A percentile compares a stretch with the other conserved stretches of the same genome.
Evolutionary conservation across 495 filamentous ascomycete genomes (phyloP).

Genomic region (Annulohypoxylon maeteangense): DNA sequence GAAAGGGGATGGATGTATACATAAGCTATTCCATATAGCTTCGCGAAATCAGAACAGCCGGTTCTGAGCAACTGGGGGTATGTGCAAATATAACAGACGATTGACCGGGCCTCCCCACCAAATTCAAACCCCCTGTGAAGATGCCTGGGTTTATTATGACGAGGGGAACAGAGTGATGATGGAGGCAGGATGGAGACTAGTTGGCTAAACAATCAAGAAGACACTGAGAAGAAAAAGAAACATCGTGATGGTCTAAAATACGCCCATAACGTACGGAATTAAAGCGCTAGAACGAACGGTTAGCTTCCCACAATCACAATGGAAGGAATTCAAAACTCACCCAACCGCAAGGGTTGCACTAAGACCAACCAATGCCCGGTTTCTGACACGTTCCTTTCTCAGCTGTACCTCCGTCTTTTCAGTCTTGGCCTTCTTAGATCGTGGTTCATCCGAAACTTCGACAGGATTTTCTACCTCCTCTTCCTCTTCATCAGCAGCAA

Average conservation of each 20-base stretch:
- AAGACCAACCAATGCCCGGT: constrained; percentile 83
- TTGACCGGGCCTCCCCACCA: constrained; percentile 29
- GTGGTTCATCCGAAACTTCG: constrained; percentile 65
- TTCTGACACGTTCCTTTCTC: constrained; percentile 83
- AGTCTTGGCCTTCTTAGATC: constrained; percentile 78
- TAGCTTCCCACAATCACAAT: constrained; percentile 24
- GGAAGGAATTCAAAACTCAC: constrained; percentile 66
- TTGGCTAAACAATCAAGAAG: constrained; percentile 24
- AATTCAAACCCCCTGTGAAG: constrained; percentile 27
- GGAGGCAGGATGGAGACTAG: constrained; percentile 19
- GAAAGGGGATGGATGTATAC: constrained; percentile 42
- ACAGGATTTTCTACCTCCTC: constrained; percentile 51
- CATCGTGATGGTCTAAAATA: constrained; percentile 46
- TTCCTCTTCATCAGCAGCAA: constrained; percentile 57
- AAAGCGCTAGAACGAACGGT: constrained; percentile 58
- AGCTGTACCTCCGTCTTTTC: constrained; percentile 77
- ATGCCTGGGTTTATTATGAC: constrained; percentile 8
- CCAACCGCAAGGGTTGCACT: constrained; percentile 86
- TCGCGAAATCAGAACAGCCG: constrained; percentile 25
- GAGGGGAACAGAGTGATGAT: constrained; percentile 21
- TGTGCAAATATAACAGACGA: constrained; percentile 43
- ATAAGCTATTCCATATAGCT: constrained; percentile 42
- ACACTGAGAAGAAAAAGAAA: neutral
- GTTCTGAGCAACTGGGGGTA: constrained; percentile 42
- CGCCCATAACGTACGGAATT: constrained; percentile 65